Conservation (phyloP, 768 basidiomycete species). For the Russula brevipes region DNA sequence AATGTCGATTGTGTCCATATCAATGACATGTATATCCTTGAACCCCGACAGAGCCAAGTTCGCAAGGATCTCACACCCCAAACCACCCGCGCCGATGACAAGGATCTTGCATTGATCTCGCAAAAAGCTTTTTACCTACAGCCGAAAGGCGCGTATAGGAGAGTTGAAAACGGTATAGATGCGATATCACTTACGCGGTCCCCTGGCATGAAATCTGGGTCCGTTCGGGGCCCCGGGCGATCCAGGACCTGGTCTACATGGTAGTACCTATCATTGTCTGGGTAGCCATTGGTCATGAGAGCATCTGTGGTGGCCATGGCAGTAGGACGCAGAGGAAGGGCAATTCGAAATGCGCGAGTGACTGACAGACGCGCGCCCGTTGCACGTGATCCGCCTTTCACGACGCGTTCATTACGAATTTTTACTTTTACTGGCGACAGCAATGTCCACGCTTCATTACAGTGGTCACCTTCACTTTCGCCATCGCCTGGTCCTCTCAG, state of each 20-base stretch:
- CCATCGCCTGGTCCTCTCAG: constrained; percentile 79
- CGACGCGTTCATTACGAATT: constrained; percentile 17
- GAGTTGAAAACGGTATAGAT: not conserved
- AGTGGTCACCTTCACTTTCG: constrained; percentile 81
- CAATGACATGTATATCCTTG: constrained; percentile 98
- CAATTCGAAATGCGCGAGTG: not conserved
- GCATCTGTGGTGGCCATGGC: constrained; percentile 6
- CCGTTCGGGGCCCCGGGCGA: constrained; percentile 83
- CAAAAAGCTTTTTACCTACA: constrained; percentile 83
- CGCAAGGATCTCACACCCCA: constrained; percentile 96
- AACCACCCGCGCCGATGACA: constrained; percentile 95
- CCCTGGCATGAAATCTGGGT: constrained; percentile 68
- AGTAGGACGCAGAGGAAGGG: not conserved
- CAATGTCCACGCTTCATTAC: constrained; percentile 43
- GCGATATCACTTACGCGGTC: constrained; percentile 52
- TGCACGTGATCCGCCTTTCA: constrained; percentile 1
- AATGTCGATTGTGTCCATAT: constrained; percentile 99
- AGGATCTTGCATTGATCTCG: constrained; percentile 83
- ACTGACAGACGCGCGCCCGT: not conserved
- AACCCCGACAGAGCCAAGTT: constrained; percentile 96
- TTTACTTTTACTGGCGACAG: not conserved
- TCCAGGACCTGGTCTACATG: constrained; percentile 86
- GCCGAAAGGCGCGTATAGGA: not conserved
- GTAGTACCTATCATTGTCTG: constrained; percentile 58
- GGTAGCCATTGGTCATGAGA: constrained; percentile 34